Conservation (phyloP, 164 flowering plant species). For the Magnolia officinalis region DNA sequence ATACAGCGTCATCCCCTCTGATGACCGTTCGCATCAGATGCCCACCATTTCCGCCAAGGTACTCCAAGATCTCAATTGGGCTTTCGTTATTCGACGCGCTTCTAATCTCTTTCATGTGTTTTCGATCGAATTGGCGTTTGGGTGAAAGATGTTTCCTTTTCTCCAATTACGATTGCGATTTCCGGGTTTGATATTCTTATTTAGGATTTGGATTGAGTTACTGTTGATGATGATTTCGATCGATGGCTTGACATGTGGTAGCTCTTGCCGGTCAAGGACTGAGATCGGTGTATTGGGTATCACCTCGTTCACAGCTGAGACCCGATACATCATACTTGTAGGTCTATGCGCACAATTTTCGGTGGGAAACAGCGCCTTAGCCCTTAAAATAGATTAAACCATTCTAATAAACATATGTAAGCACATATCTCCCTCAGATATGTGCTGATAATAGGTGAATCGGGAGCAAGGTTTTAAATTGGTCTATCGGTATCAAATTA, state of each 20-base stretch:
- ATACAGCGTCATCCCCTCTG: constrained; percentile 31
- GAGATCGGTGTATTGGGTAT: not conserved
- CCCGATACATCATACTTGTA: too few species aligned
- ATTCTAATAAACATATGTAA: too few species aligned
- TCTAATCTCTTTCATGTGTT: not conserved
- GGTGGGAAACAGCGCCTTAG: too few species aligned
- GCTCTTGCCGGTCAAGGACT: not conserved
- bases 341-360: too few species aligned
- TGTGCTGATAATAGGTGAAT: too few species aligned
- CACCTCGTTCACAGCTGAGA: too few species aligned
- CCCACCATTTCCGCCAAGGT: constrained; percentile 37
- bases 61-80: not conserved
- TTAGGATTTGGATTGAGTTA: not conserved
- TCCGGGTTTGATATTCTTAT: too few species aligned
- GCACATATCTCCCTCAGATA: too few species aligned
- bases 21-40: constrained; percentile 13
- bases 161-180: not conserved
- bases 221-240: not conserved
- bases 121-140: not conserved
- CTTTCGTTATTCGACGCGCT: not conserved
- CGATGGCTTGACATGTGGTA: not conserved
- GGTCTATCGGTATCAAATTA: too few species aligned
- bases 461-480: too few species aligned
- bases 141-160: not conserved
- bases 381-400: too few species aligned